Evolutionary conservation across 495 filamentous ascomycete species (phyloP), one percentile per base, ranked within the genome.

Genomic region (Lichenothelia convexa): DNA sequence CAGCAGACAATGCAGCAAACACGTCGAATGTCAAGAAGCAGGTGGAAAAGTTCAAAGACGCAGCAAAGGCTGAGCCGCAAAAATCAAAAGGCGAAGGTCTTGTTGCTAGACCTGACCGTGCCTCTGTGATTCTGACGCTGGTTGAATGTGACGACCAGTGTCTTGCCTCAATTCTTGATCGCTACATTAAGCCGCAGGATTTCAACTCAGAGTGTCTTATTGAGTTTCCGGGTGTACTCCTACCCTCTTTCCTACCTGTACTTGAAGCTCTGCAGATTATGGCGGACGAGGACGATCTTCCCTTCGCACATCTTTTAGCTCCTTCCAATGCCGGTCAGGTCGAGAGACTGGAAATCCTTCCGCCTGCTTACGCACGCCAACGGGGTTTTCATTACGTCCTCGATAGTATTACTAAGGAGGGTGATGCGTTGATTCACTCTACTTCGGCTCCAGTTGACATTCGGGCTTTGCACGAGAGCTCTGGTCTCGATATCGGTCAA

Each of bases 161-260:
- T 18, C n/a, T 33, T 12, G 9, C 9, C 1, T 8, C 9, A 8
- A 9, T 33, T 18, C 19, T 33, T 8, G 31, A 33, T 3, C 16
- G 31, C 8, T 12, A n/a, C 31, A 8, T 12, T 1, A 1, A 8
- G 1, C 8, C 9, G n/a, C 8, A 8, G 1, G 19, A 3, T 15
- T 19, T 9, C 21, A n/a, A n/a, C 6, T 4, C 5, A 9, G 18
- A 7, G 12, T 62, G 56, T 8, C 59, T 83, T 6, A 63, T 81
- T 1, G 80, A 84, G 40, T 82, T 84, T 37, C 78, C 77, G 0
- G 71, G 70, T 6, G 56, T 86, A 3, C 56, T 85, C 1, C 61
- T 81, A 9, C 62, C 70, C 0, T 63, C 78, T 1, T 86, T 86
- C 45, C 57, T 71, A 29, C 68, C 73, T 15, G 75, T 73, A 0